phyloP scores from a whole-genome alignment of 164 flowering plant species.

The Kingdonia uniflora region DNA sequence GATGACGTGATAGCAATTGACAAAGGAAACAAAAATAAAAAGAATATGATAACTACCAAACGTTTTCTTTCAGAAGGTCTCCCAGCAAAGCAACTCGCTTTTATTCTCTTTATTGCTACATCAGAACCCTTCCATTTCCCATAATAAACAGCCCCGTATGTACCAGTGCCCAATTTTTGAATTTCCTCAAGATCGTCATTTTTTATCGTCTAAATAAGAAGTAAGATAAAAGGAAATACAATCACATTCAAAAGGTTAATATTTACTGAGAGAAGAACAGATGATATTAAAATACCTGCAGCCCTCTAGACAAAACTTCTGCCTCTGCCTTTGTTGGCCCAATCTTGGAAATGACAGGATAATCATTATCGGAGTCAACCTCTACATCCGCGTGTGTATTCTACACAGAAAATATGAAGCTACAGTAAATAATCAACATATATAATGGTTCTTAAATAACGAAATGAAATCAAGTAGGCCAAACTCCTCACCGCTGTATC shows the following conservation, averaged over 20 bases:
- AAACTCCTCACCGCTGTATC: slow-evolving; percentile 40
- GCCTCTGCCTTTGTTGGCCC: slow-evolving; percentile 95
- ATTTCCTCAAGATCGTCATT: slow-evolving; percentile 95
- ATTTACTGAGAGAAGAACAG: background rate
- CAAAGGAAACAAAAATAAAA: background rate
- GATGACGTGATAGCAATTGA: background rate
- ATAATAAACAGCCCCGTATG: slow-evolving; percentile 94
- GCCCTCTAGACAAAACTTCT: slow-evolving; percentile 80
- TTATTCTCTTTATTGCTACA: slow-evolving; percentile 95
- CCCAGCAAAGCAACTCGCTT: slow-evolving; percentile 98
- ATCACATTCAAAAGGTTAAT: no score
- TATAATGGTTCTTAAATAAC: background rate
- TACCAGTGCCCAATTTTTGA: slow-evolving; percentile 87
- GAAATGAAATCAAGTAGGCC: background rate
- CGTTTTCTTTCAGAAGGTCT: slow-evolving; percentile 95
- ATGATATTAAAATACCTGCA: slow-evolving; percentile 47
- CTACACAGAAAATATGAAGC: slow-evolving; percentile 19
- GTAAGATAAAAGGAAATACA: no score
- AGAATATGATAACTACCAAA: slow-evolving; percentile 40
- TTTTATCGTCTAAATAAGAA: slow-evolving; percentile 58
- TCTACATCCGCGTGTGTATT: slow-evolving; percentile 37
- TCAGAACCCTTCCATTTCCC: slow-evolving; percentile 99
- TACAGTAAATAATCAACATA: background rate
- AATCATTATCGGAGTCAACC: slow-evolving; percentile 53
- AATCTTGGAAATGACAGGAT: slow-evolving; percentile 36